A percentile compares a stretch with the other conserved stretches of the same genome.
Evolutionary conservation across 129 eudicot species (phyloP).

Genomic region (Arctium lappa): DNA sequence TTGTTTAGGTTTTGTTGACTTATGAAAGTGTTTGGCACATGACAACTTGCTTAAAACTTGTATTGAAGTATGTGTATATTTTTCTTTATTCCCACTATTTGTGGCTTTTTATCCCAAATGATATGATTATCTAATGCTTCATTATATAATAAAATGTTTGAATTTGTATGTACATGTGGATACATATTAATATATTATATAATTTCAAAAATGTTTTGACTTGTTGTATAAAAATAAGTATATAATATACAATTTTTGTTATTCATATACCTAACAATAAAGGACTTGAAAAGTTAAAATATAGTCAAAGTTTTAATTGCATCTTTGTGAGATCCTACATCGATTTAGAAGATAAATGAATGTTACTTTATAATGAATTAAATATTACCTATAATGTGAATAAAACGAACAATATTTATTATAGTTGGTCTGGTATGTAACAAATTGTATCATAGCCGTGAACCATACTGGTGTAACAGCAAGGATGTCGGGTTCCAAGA

Average conservation of each 20-base stretch:
- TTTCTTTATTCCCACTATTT: constrained; percentile 8
- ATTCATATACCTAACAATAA: too few relatives aligned
- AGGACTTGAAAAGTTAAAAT: too few relatives aligned
- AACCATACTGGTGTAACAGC: too few relatives aligned
- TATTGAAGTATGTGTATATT: constrained; percentile 12
- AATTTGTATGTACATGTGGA: neutral
- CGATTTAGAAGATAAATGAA: too few relatives aligned
- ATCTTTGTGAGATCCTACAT: too few relatives aligned
- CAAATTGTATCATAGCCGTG: too few relatives aligned
- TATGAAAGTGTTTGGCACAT: constrained; percentile 27
- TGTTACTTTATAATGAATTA: too few relatives aligned
- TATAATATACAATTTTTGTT: neutral
- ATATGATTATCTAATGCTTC: neutral
- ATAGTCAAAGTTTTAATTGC: too few relatives aligned
- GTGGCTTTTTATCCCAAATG: constrained; percentile 8
- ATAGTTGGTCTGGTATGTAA: too few relatives aligned
- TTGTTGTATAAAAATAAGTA: neutral
- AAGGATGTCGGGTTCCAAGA: too few relatives aligned
- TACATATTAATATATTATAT: neutral
- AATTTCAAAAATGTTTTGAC: neutral
- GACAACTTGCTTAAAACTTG: constrained; percentile 22
- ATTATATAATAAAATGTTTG: neutral
- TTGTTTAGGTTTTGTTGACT: constrained; percentile 21
- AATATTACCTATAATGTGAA: too few relatives aligned
- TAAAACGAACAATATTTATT: too few relatives aligned